Conservation (phyloP, 768 basidiomycete genomes). For the Agaricus bisporus region DNA sequence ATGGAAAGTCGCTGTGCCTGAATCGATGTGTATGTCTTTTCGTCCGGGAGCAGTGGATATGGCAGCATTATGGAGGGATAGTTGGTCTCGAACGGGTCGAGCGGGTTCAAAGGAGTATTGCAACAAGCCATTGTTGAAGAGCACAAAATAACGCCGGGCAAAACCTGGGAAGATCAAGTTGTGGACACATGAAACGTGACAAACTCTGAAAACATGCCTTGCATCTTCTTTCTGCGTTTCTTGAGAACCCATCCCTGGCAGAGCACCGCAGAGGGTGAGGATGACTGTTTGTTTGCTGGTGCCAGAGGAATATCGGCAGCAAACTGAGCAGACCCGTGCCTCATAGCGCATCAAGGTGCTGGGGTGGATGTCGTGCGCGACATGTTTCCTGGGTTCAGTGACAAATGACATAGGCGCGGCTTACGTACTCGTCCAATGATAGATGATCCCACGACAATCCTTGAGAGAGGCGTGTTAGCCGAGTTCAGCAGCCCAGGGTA, state of each 20-base stretch:
- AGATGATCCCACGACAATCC: not conserved
- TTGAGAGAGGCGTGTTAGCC: not conserved
- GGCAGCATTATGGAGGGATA: conserved; percentile 64
- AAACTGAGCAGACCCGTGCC: not conserved
- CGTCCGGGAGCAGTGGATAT: conserved; percentile 68
- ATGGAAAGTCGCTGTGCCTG: conserved; percentile 72
- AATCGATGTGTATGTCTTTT: conserved; percentile 79
- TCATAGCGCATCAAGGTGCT: not conserved
- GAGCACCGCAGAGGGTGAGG: conserved; percentile 22
- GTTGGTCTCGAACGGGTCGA: conserved; percentile 64
- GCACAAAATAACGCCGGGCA: conserved; percentile 76
- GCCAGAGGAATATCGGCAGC: conserved; percentile 1
- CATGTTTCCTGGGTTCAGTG: not conserved
- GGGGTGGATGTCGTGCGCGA: not conserved
- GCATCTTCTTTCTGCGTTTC: conserved; percentile 85
- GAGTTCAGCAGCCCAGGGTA: conserved; percentile 1
- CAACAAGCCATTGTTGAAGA: conserved; percentile 63
- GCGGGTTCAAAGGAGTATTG: conserved; percentile 72
- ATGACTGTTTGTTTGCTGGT: not conserved
- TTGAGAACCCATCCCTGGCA: conserved; percentile 80
- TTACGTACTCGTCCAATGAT: too few species aligned
- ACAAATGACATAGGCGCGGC: not conserved
- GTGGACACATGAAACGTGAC: not conserved
- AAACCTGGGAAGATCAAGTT: conserved; percentile 46
- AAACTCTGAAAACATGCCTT: conserved; percentile 41